These are phyloP conservation scores for Chaetomium tenue DNA, from an alignment of 495 filamentous ascomycete species.

Conservation along the genomic window DNA sequence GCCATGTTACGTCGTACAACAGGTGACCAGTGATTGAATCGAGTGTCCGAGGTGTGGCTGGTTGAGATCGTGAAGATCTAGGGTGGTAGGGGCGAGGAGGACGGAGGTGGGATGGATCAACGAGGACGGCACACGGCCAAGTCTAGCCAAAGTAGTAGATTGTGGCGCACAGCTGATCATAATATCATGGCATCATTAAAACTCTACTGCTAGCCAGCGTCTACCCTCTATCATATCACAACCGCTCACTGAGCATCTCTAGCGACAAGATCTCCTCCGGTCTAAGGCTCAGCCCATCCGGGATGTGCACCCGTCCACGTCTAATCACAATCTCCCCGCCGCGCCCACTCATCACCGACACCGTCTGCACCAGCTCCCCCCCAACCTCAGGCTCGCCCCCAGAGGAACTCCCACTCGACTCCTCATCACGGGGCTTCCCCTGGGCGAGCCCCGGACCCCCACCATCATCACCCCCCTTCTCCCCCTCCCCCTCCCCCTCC, in stretches of 20 bases:
- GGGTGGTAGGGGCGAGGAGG: background rate
- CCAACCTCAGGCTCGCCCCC: constrained; percentile 2
- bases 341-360: background rate
- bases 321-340: constrained; percentile 20
- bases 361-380: constrained; percentile 3
- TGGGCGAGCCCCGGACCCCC: constrained; percentile 10
- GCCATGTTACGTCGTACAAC: constrained; percentile 3
- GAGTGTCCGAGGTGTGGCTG: background rate
- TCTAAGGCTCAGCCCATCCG: constrained; percentile 24
- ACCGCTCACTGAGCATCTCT: constrained; percentile 24
- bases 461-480: background rate
- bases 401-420: constrained; percentile 12
- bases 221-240: constrained; percentile 9
- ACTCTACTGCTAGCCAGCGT: background rate
- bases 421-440: background rate
- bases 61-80: background rate
- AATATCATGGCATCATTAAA: constrained; percentile 7
- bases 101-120: background rate
- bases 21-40: background rate
- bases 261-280: constrained; percentile 27
- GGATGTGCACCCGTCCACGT: constrained; percentile 19
- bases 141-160: background rate
- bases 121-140: background rate
- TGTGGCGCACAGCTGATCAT: background rate
- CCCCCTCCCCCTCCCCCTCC: background rate